Evolutionary conservation across 257 asterid genomes (phyloP), one percentile per base, ranked within the genome.

Genomic region (Solanum sejunctum): DNA sequence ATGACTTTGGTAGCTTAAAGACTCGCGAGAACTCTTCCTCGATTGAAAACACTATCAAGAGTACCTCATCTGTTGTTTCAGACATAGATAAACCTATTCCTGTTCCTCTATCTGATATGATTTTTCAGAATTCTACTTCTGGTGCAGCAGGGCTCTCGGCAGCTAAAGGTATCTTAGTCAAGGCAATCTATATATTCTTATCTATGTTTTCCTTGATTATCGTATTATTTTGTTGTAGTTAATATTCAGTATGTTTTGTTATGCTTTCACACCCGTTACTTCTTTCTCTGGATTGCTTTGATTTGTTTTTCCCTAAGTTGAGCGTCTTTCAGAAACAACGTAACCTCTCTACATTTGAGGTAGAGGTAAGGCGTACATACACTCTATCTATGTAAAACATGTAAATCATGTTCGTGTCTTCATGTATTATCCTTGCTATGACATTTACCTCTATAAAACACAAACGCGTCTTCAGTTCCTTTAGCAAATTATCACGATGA

Each of bases 1-100:
- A 86, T 47, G 90, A 91, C 71, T 82, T 86, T 12, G 87, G 82
- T 41, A 89, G 89, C 77, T 85, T 77, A 51, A 85, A 83, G 84
- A 84, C 80, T 8, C 63, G 32, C 32, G 90, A 91, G 51, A 88
- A 60, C 17, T 84, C 84, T 12, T 81, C 89, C 43, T 83, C 87
- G 20, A 63, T n/a, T 43, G 91, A 88, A 80, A 58, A 85, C n/a
- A 82, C 81, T 63, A 45, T 71, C 52, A 91, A 86, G 66, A 47
- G 82, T 16, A 82, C 47, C 16, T 43, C 61, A 45, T 18, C 83
- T 51, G 73, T 89, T 13, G 61, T 41, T 84, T 71, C 83, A 80
- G 81, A 9, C 36, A 21, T 84, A 17, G 84, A 70, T 66, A 80
- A 85, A 57, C 60, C 88, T 20, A 88, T 77, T 52, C 87, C 79